A percentile compares a stretch with the other conserved stretches of the same genome.
These are phyloP conservation scores for Inonotus hispidus DNA, from an alignment of 1,284 basidiomycete species.

Conservation along the genomic window DNA sequence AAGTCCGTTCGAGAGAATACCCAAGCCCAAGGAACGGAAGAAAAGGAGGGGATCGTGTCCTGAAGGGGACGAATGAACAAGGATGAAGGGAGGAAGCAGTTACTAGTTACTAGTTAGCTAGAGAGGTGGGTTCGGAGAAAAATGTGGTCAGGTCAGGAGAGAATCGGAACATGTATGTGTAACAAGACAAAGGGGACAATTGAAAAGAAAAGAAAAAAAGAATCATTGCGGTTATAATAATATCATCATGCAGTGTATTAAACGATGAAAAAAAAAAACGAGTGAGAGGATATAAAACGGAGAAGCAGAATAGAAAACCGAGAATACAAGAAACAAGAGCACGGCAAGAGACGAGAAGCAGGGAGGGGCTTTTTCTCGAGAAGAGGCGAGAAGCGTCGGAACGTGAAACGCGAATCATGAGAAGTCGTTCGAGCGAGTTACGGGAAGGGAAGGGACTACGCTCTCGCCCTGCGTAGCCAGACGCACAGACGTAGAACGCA, in stretches of 20 bases:
- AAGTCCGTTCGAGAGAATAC: neutral
- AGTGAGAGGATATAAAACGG: neutral
- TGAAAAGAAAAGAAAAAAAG: neutral
- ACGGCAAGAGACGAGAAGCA: neutral
- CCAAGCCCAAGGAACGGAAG: neutral
- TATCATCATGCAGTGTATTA: conserved; percentile 13
- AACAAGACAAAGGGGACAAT: too few relatives aligned
- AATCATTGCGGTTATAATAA: conserved; percentile 18
- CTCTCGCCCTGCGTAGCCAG: neutral
- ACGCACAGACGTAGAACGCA: neutral
- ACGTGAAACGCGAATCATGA: neutral
- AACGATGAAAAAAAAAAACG: neutral
- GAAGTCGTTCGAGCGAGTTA: neutral
- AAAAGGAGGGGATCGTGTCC: too few relatives aligned
- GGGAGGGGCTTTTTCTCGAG: neutral
- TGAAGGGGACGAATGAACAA: neutral
- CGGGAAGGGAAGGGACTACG: neutral
- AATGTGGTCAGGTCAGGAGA: too few relatives aligned
- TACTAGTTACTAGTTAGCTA: too few relatives aligned
- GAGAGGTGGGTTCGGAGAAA: too few relatives aligned
- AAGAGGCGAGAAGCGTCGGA: neutral
- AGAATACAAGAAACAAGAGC: neutral
- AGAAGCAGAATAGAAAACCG: neutral
- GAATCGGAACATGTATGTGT: too few relatives aligned
- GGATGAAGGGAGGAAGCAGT: too few relatives aligned